phyloP scores from a whole-genome alignment of 2,329 filamentous ascomycete genomes.

The Xylaria sp. region DNA sequence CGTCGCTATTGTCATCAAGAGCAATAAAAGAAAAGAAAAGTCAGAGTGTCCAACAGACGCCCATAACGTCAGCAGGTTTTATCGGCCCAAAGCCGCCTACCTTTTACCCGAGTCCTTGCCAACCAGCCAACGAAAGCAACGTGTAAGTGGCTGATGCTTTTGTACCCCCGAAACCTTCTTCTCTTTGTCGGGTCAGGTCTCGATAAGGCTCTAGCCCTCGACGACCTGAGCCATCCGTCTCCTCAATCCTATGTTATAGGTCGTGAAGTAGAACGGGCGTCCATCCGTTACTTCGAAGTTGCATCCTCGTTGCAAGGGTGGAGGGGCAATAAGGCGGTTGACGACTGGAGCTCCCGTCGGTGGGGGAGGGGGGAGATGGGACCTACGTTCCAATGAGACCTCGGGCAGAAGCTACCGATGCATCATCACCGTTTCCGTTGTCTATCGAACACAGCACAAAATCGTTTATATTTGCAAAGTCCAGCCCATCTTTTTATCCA shows the following conservation, averaged over 20 bases:
- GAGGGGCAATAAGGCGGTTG: conserved; percentile 3
- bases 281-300: not conserved
- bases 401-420: conserved; percentile 11
- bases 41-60: conserved; percentile 1
- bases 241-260: too few relatives aligned
- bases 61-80: conserved; percentile 19
- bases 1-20: not conserved
- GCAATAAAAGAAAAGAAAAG: not conserved
- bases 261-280: too few relatives aligned
- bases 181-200: conserved; percentile 11
- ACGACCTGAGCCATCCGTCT: not conserved
- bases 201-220: conserved; percentile 7
- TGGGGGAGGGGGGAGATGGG: conserved; percentile 9
- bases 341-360: conserved; percentile 10
- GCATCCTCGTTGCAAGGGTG: conserved; percentile 1
- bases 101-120: conserved; percentile 12
- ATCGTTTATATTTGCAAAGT: not conserved
- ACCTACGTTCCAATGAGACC: conserved; percentile 20
- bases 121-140: conserved; percentile 18
- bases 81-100: conserved; percentile 20
- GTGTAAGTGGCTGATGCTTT: conserved; percentile 25
- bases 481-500: not conserved
- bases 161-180: conserved; percentile 7
- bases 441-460: conserved; percentile 4
- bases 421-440: conserved; percentile 11